These are phyloP conservation scores for Brassica cretica DNA, from an alignment of 345 rosid species.

Conservation along the genomic window DNA sequence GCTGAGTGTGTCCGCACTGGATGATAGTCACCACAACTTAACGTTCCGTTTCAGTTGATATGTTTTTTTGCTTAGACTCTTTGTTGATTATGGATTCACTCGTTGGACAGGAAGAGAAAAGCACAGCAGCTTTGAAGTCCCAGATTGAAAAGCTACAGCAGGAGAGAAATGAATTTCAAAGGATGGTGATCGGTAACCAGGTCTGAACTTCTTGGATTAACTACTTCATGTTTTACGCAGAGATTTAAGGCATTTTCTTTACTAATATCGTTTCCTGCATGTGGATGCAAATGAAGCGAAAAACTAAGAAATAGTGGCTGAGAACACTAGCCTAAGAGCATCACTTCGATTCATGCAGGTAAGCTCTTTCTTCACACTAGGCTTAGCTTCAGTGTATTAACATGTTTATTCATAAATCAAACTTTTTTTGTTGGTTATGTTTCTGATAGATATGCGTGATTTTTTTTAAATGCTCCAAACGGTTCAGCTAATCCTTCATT, in stretches of 20 bases:
- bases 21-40: constrained; percentile 10
- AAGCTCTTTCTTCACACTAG: constrained; percentile 7
- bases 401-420: constrained; percentile 13
- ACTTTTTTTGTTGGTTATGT: constrained; percentile 7
- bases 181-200: constrained; percentile 99
- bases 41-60: background rate
- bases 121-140: constrained; percentile 76
- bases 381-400: background rate
- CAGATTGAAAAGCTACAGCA: constrained; percentile 92
- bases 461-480: constrained; percentile 78
- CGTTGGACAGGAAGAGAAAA: constrained; percentile 78
- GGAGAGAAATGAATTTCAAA: constrained; percentile 96
- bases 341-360: constrained; percentile 95
- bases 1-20: constrained; percentile 7
- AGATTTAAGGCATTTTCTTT: constrained; percentile 4
- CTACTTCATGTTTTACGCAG: constrained; percentile 1
- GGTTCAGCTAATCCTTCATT: constrained; percentile 70
- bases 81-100: constrained; percentile 14
- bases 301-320: constrained; percentile 86
- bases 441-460: constrained; percentile 91
- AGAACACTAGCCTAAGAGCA: constrained; percentile 87
- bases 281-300: constrained; percentile 96
- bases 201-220: constrained; percentile 38
- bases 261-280: constrained; percentile 40
- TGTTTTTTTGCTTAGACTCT: constrained; percentile 16